phyloP scores from a whole-genome alignment of 352 stramenopile species.

The Thraustochytrium striatum region DNA sequence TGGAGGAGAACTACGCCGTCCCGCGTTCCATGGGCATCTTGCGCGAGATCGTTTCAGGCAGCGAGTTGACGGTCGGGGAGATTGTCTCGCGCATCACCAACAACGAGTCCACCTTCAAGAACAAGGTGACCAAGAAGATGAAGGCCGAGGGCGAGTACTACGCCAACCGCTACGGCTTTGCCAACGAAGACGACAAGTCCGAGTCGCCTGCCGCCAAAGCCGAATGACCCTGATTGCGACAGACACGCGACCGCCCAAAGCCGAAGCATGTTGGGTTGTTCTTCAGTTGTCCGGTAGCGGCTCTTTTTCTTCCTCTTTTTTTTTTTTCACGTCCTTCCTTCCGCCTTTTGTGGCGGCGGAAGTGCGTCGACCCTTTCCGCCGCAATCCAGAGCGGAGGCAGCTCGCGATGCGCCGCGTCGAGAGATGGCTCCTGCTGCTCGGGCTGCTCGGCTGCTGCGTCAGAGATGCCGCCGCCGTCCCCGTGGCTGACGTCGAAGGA shows the following conservation, averaged over 20 bases:
- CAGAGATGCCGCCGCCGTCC: too few species aligned
- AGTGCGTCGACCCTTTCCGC: not conserved
- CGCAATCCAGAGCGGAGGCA: too few species aligned
- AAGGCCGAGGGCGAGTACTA: slow-evolving; percentile 47
- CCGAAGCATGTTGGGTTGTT: not conserved
- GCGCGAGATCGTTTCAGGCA: slow-evolving; percentile 67
- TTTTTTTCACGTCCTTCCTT: not conserved
- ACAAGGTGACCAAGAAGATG: slow-evolving; percentile 47
- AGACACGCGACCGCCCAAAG: not conserved
- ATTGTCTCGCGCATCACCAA: slow-evolving; percentile 80
- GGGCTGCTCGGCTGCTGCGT: too few species aligned
- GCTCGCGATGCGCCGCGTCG: too few species aligned
- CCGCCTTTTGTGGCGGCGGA: not conserved
- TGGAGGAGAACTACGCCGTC: slow-evolving; percentile 72
- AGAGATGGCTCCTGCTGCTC: too few species aligned
- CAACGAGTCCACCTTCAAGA: slow-evolving; percentile 77
- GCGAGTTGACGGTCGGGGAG: slow-evolving; percentile 71
- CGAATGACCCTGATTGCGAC: not conserved
- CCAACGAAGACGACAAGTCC: not conserved
- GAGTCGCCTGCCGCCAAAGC: not conserved
- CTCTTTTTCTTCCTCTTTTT: not conserved
- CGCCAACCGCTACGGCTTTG: slow-evolving; percentile 38
- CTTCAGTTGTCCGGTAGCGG: not conserved
- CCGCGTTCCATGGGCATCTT: slow-evolving; percentile 75
- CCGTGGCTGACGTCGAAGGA: too few species aligned